Evolutionary conservation across 2,329 filamentous ascomycete genomes (phyloP).

Genomic region (Cadophora sp.): DNA sequence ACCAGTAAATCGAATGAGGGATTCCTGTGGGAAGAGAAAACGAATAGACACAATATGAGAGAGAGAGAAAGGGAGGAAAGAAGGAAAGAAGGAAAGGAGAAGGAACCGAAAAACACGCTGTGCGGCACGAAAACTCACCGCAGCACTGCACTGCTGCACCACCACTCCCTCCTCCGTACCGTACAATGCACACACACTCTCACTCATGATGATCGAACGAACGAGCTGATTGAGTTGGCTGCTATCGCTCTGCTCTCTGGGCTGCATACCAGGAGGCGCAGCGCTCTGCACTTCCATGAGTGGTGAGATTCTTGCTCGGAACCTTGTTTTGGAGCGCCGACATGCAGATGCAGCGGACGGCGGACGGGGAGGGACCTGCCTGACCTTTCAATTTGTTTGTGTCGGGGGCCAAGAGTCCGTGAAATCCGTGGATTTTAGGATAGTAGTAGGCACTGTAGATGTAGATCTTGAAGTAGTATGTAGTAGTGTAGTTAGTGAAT

Average conservation of each 20-base stretch:
- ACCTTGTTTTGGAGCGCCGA: constrained; percentile 10
- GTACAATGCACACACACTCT: neutral
- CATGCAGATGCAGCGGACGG: constrained; percentile 5
- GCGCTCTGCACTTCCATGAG: neutral
- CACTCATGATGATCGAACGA: constrained; percentile 11
- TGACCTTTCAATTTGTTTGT: constrained; percentile 1
- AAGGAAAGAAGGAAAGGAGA: neutral
- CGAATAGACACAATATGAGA: neutral
- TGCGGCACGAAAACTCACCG: constrained; percentile 25
- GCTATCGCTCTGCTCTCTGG: constrained; percentile 1
- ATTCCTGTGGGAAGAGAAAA: neutral
- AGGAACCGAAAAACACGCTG: constrained; percentile 1
- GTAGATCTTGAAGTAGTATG: neutral
- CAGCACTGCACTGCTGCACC: constrained; percentile 16
- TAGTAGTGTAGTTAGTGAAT: neutral
- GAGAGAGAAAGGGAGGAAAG: neutral
- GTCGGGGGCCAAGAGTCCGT: constrained; percentile 10
- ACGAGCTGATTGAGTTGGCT: constrained; percentile 19
- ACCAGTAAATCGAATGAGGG: neutral
- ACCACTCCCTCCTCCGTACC: no score
- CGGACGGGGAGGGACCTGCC: no score
- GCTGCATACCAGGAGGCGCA: constrained; percentile 24
- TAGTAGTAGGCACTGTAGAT: no score
- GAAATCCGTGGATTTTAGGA: neutral
- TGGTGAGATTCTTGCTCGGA: constrained; percentile 24